These are phyloP conservation scores for Blastosporella zonata DNA, from an alignment of 1,284 basidiomycete genomes.

Conservation along the genomic window DNA sequence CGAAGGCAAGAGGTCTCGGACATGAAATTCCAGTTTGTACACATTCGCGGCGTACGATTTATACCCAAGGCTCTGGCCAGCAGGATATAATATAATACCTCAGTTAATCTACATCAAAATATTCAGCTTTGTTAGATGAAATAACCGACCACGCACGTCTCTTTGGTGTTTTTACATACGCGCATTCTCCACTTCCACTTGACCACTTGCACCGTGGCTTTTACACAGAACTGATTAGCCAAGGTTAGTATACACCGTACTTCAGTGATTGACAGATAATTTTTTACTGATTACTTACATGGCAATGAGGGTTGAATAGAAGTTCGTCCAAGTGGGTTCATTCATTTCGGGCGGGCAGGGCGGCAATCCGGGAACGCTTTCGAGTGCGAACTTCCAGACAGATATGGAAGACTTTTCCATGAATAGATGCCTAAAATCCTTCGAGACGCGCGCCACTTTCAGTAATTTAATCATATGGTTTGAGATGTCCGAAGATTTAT, in stretches of 20 bases:
- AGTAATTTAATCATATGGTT: slow-evolving; percentile 49
- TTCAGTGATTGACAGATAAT: background rate
- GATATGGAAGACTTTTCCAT: slow-evolving; percentile 38
- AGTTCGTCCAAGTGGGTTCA: slow-evolving; percentile 48
- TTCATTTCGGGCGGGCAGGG: slow-evolving; percentile 41
- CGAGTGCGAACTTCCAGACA: slow-evolving; percentile 44
- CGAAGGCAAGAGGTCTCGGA: slow-evolving; percentile 12
- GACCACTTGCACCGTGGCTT: slow-evolving; percentile 32
- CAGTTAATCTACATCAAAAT: too few species aligned
- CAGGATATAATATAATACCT: too few species aligned
- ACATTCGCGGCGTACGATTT: too few species aligned
- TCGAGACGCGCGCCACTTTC: slow-evolving; percentile 44
- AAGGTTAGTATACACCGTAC: background rate
- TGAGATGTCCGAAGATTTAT: slow-evolving; percentile 49
- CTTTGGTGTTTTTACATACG: slow-evolving; percentile 28
- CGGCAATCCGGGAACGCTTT: slow-evolving; percentile 38
- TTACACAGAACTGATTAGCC: slow-evolving; percentile 39
- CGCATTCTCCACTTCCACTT: slow-evolving; percentile 43
- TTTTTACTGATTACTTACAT: slow-evolving; percentile 40
- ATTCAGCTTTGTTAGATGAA: too few species aligned
- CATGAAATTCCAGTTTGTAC: background rate
- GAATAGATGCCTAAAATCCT: slow-evolving; percentile 44
- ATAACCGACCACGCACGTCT: slow-evolving; percentile 25
- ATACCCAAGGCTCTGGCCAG: too few species aligned
- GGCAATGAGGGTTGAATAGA: slow-evolving; percentile 46